phyloP scores from a whole-genome alignment of 2,329 filamentous ascomycete species.

The Emydomyces testavorans region DNA sequence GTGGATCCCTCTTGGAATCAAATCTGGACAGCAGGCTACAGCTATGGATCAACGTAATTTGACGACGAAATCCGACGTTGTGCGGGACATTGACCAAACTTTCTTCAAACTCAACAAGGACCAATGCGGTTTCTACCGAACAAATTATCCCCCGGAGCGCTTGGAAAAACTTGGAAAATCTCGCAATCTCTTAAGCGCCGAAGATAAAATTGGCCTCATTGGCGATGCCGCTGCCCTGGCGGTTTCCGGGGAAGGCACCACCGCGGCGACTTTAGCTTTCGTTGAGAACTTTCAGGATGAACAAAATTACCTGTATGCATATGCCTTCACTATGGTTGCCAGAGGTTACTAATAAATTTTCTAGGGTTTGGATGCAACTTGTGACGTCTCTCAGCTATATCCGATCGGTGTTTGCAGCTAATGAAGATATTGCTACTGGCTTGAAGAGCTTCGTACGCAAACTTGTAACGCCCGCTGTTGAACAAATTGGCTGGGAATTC shows the following conservation, averaged over 20 bases:
- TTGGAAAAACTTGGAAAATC: slow-evolving; percentile 69
- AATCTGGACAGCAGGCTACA: slow-evolving; percentile 57
- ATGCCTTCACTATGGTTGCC: slow-evolving; percentile 7
- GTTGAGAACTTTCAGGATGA: slow-evolving; percentile 75
- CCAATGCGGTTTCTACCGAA: slow-evolving; percentile 80
- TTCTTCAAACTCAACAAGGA: slow-evolving; percentile 94
- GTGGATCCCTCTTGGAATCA: slow-evolving; percentile 87
- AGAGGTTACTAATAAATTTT: slow-evolving; percentile 16
- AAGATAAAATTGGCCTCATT: slow-evolving; percentile 87
- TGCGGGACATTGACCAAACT: slow-evolving; percentile 49
- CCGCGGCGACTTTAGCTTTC: slow-evolving; percentile 69
- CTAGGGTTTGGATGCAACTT: slow-evolving; percentile 71
- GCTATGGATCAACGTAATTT: slow-evolving; percentile 56
- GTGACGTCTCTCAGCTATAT: slow-evolving; percentile 63
- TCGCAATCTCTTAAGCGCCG: slow-evolving; percentile 61
- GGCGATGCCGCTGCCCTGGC: slow-evolving; percentile 84
- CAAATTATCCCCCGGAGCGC: slow-evolving; percentile 79
- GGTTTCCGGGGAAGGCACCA: slow-evolving; percentile 72
- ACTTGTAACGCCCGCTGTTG: slow-evolving; percentile 61
- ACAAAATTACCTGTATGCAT: slow-evolving; percentile 57
- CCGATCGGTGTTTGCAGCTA: slow-evolving; percentile 73
- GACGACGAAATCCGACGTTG: slow-evolving; percentile 62
- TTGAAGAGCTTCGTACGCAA: slow-evolving; percentile 69
- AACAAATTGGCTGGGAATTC: slow-evolving; percentile 78
- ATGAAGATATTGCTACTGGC: slow-evolving; percentile 57